Conservation (phyloP, 306 rosid genomes). For the Corylus heterophylla region DNA sequence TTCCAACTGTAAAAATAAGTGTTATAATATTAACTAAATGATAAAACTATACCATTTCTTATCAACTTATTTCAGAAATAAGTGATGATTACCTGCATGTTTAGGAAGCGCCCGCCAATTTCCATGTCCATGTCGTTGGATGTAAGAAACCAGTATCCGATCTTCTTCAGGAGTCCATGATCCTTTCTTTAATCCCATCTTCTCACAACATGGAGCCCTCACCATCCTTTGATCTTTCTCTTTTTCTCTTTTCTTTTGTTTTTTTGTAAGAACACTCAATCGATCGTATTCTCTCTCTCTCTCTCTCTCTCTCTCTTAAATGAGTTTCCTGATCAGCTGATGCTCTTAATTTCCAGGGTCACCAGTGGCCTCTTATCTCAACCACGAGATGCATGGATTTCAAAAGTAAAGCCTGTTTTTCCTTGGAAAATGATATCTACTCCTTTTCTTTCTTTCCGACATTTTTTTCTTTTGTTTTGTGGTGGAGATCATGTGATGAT, state of each 20-base stretch:
- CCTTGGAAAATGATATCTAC: not conserved
- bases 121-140: slow-evolving; percentile 66
- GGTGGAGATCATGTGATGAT: no score
- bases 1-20: no score
- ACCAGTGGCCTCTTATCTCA: no score
- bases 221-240: slow-evolving; percentile 47
- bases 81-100: slow-evolving; percentile 56
- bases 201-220: slow-evolving; percentile 94
- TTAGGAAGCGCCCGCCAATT: slow-evolving; percentile 99
- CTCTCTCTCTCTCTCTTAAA: not conserved
- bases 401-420: slow-evolving; percentile 12
- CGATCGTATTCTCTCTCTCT: not conserved
- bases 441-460: no score
- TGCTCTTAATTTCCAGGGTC: slow-evolving; percentile 7
- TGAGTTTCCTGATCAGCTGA: not conserved
- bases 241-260: not conserved
- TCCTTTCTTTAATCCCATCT: slow-evolving; percentile 88
- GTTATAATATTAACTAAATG: no score
- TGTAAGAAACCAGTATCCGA: slow-evolving; percentile 56
- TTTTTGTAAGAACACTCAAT: no score
- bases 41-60: no score
- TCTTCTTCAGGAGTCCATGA: slow-evolving; percentile 95
- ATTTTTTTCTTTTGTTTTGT: no score
- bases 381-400: slow-evolving; percentile 13
- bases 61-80: no score